Percentiles rank a stretch among this genome's conserved stretches.
phyloP scores from a whole-genome alignment of 164 flowering plant genomes.

The Umbellularia californica region DNA sequence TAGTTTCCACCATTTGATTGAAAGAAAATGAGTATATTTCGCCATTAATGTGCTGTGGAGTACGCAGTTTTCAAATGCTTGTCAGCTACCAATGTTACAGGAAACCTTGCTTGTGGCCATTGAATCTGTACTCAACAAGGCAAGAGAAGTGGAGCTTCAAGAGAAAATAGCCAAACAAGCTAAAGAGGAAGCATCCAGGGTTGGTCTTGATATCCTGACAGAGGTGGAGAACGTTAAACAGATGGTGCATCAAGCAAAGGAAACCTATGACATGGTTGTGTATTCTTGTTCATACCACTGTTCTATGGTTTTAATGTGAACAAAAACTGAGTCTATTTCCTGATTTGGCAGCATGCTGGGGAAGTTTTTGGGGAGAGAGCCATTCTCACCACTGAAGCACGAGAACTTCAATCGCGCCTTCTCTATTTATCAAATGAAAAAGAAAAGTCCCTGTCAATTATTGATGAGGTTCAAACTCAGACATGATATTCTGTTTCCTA shows the following conservation, averaged over 20 bases:
- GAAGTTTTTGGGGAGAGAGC: conserved; percentile 88
- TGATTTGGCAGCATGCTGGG: conserved; percentile 66
- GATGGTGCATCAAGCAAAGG: conserved; percentile 61
- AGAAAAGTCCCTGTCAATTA: conserved; percentile 59
- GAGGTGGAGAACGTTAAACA: conserved; percentile 64
- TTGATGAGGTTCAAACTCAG: conserved; percentile 56
- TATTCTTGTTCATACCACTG: not conserved
- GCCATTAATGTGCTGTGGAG: too few species aligned
- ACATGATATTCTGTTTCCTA: too few species aligned
- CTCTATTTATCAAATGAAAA: conserved; percentile 60
- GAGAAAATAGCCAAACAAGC: conserved; percentile 66
- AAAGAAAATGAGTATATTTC: too few species aligned
- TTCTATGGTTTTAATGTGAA: not conserved
- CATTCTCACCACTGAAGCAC: conserved; percentile 79
- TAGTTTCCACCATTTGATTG: too few species aligned
- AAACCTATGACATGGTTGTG: conserved; percentile 78
- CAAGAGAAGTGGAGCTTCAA: conserved; percentile 61
- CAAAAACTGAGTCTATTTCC: not conserved
- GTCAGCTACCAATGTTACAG: conserved; percentile 35
- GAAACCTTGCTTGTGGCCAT: conserved; percentile 46
- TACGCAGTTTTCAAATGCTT: too few species aligned
- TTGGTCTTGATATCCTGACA: conserved; percentile 41
- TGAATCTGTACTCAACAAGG: conserved; percentile 49
- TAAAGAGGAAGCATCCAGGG: conserved; percentile 52
- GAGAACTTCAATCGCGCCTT: conserved; percentile 77